phyloP scores from a whole-genome alignment of 2,329 filamentous ascomycete genomes.

The Claviceps digitariae region DNA sequence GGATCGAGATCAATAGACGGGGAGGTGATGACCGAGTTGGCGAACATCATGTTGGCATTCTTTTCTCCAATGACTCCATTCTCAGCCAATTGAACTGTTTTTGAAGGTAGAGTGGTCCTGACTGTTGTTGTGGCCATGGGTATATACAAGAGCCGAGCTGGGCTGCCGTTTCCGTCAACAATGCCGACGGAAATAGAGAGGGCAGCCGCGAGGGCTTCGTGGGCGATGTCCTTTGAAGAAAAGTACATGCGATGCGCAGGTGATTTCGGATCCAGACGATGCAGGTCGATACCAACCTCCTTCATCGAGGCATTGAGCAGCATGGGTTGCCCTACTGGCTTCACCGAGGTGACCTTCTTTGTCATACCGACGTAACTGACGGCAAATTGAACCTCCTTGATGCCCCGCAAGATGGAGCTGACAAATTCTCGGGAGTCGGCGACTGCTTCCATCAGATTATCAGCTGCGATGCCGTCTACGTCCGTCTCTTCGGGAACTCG shows the following conservation, averaged over 20 bases:
- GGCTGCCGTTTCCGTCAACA: slow-evolving; percentile 75
- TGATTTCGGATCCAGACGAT: slow-evolving; percentile 81
- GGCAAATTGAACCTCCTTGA: slow-evolving; percentile 93
- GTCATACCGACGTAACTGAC: slow-evolving; percentile 82
- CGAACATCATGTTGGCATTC: slow-evolving; percentile 92
- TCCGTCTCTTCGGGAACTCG: slow-evolving; percentile 66
- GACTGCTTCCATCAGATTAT: slow-evolving; percentile 65
- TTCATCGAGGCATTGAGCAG: slow-evolving; percentile 87
- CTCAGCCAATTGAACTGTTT: slow-evolving; percentile 70
- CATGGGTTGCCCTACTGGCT: slow-evolving; percentile 55
- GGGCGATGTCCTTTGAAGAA: slow-evolving; percentile 78
- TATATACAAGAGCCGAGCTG: slow-evolving; percentile 79
- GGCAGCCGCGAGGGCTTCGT: slow-evolving; percentile 84
- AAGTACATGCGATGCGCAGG: slow-evolving; percentile 99
- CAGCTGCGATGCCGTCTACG: slow-evolving; percentile 48
- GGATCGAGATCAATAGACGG: slow-evolving; percentile 89
- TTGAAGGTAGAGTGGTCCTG: slow-evolving; percentile 86
- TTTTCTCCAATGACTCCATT: slow-evolving; percentile 64
- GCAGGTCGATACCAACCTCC: slow-evolving; percentile 84
- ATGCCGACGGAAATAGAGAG: slow-evolving; percentile 86
- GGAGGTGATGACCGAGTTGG: slow-evolving; percentile 91
- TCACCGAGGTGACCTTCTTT: slow-evolving; percentile 59
- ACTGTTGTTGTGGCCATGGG: slow-evolving; percentile 96
- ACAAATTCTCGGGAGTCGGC: slow-evolving; percentile 89
- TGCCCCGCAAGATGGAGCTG: slow-evolving; percentile 76